Conservation (phyloP, 2,329 filamentous ascomycete genomes). For the Pestalotiopsis sp. region DNA sequence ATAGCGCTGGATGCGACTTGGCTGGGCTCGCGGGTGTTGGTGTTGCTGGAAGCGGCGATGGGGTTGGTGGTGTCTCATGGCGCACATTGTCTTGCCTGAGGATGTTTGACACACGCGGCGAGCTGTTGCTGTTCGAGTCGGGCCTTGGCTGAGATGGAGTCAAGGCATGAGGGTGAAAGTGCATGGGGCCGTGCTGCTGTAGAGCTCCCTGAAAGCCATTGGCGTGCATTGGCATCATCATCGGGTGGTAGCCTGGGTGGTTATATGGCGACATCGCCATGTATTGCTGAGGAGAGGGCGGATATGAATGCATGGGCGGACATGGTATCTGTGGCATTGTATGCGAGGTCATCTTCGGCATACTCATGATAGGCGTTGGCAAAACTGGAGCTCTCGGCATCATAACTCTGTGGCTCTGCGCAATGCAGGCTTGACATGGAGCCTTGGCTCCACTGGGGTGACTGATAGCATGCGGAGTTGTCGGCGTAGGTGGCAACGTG, state of each 20-base stretch:
- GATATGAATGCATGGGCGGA: conserved; percentile 25
- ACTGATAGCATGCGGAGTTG: conserved; percentile 8
- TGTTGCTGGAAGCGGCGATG: background rate
- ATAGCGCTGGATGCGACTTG: conserved; percentile 27
- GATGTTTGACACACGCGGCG: background rate
- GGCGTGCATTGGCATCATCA: conserved; percentile 29
- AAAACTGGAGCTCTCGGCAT: conserved; percentile 27
- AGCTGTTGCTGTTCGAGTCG: background rate
- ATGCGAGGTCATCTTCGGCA: conserved; percentile 10
- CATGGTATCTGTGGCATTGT: conserved; percentile 6
- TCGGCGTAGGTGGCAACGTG: conserved; percentile 6
- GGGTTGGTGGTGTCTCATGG: background rate
- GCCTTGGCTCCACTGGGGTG: conserved; percentile 24
- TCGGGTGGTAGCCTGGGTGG: conserved; percentile 22
- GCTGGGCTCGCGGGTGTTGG: conserved; percentile 15
- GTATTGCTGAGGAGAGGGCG: conserved; percentile 29
- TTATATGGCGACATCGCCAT: conserved; percentile 26
- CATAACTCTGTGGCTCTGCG: conserved; percentile 27
- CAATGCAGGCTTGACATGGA: conserved; percentile 32
- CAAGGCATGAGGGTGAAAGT: background rate
- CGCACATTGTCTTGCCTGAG: background rate
- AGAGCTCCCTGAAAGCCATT: conserved; percentile 22
- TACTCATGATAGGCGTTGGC: conserved; percentile 28
- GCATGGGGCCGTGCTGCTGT: conserved; percentile 9
- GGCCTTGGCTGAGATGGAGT: background rate